These are phyloP conservation scores for Starmerella cellae DNA, from an alignment of 805 yeast species.

Conservation along the genomic window DNA sequence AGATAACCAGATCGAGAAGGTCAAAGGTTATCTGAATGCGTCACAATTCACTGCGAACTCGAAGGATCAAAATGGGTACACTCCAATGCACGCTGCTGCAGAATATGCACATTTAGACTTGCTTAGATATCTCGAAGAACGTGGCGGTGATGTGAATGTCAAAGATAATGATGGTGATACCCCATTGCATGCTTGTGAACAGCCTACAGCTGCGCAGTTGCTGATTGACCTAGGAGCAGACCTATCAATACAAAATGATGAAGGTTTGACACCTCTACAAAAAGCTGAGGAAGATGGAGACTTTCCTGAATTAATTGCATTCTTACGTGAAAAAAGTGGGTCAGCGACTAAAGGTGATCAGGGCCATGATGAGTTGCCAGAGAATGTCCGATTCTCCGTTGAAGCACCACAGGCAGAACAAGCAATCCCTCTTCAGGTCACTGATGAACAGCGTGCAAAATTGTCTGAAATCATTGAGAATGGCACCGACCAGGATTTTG, in stretches of 20 bases:
- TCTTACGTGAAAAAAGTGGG: conserved; percentile 33
- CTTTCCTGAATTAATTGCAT: conserved; percentile 60
- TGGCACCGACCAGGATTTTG: conserved; percentile 65
- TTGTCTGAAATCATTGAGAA: conserved; percentile 62
- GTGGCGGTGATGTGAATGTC: conserved; percentile 70
- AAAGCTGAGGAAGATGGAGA: conserved; percentile 69
- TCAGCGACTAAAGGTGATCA: neutral
- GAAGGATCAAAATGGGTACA: conserved; percentile 86
- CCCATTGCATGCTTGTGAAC: conserved; percentile 85
- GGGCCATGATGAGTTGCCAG: conserved; percentile 16
- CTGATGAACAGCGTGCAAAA: conserved; percentile 41
- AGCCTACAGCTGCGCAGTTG: conserved; percentile 45
- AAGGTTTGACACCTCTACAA: conserved; percentile 61
- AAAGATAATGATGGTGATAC: conserved; percentile 88
- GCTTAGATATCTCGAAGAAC: conserved; percentile 40
- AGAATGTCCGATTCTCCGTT: conserved; percentile 21
- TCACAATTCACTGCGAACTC: conserved; percentile 52
- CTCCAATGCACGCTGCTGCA: conserved; percentile 95
- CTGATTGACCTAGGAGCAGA: conserved; percentile 63
- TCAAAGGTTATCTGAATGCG: conserved; percentile 40
- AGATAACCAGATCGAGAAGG: conserved; percentile 54
- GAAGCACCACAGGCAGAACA: conserved; percentile 24
- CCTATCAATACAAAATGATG: conserved; percentile 47
- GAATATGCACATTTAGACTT: conserved; percentile 74
- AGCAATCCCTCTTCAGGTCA: conserved; percentile 31